Conservation (phyloP, 164 flowering plant genomes). For the Macadamia tetraphylla region DNA sequence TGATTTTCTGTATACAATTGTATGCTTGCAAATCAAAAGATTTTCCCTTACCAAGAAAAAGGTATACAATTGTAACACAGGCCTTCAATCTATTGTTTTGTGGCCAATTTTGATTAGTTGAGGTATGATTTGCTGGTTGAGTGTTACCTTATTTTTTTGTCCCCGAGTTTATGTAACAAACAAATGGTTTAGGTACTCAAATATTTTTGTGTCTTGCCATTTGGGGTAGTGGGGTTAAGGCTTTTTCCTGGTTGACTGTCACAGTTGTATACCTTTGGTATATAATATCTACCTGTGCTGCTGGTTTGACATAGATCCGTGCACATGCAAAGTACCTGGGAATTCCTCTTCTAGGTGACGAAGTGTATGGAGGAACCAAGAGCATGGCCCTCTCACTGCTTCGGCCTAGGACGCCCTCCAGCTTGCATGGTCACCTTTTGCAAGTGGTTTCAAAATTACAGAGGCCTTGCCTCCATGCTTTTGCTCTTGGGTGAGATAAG, state of each 20-base stretch:
- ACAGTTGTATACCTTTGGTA: neutral
- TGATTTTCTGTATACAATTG: too few relatives aligned
- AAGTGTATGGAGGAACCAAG: conserved; percentile 87
- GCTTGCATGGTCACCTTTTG: conserved; percentile 36
- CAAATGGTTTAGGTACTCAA: neutral
- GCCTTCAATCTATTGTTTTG: too few relatives aligned
- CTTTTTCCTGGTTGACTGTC: too few relatives aligned
- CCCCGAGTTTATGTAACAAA: too few relatives aligned
- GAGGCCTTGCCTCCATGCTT: conserved; percentile 94
- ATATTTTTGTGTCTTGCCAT: neutral
- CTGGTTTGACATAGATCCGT: conserved; percentile 52
- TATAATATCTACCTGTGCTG: conserved; percentile 1
- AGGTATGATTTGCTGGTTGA: too few relatives aligned
- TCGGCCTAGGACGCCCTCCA: conserved; percentile 40
- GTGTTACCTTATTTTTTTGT: too few relatives aligned
- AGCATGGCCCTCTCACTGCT: conserved; percentile 72
- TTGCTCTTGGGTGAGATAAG: conserved; percentile 63
- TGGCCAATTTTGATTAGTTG: too few relatives aligned
- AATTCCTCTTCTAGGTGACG: conserved; percentile 88
- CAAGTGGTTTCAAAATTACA: conserved; percentile 48
- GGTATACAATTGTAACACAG: neutral
- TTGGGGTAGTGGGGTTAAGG: too few relatives aligned
- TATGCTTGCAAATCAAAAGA: too few relatives aligned
- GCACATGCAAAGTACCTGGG: conserved; percentile 91
- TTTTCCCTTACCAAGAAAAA: too few relatives aligned